These are phyloP conservation scores for Pezicula radicicola DNA, from an alignment of 2,329 filamentous ascomycete species.

Conservation along the genomic window DNA sequence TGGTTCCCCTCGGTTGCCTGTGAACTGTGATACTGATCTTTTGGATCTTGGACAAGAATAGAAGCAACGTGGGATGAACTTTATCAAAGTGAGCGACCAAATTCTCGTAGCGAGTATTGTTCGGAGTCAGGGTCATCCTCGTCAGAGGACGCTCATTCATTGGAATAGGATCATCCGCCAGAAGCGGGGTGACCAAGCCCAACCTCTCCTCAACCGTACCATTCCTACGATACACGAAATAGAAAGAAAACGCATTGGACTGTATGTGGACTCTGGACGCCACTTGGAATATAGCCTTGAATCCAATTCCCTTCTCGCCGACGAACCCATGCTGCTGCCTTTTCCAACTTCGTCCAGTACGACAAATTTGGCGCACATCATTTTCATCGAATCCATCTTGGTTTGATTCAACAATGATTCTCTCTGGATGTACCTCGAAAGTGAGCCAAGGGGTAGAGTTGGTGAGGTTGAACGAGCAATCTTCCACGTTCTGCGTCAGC, in stretches of 20 bases:
- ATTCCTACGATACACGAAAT: constrained; percentile 3
- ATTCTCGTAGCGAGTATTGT: not conserved
- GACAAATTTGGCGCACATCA: no score
- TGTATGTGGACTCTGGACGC: constrained; percentile 30
- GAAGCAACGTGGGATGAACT: constrained; percentile 2
- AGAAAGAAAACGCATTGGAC: constrained; percentile 3
- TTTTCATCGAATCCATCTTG: no score
- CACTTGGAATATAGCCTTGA: constrained; percentile 31
- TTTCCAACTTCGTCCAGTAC: no score
- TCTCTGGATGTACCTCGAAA: not conserved
- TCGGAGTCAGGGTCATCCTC: constrained; percentile 9
- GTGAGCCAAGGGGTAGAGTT: not conserved
- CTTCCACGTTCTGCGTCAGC: not conserved
- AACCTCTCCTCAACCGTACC: constrained; percentile 2
- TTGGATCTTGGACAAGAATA: constrained; percentile 9
- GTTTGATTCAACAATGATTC: no score
- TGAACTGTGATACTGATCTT: constrained; percentile 3
- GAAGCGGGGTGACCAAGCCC: constrained; percentile 9
- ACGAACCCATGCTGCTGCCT: no score
- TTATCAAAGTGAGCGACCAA: constrained; percentile 4
- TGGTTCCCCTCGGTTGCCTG: not conserved
- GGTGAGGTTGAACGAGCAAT: not conserved
- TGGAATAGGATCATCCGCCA: constrained; percentile 4
- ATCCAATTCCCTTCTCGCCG: constrained; percentile 33
- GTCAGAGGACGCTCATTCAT: constrained; percentile 4